These are phyloP conservation scores for Chenopodium album DNA, from an alignment of 148 eudicot genomes.

Conservation along the genomic window DNA sequence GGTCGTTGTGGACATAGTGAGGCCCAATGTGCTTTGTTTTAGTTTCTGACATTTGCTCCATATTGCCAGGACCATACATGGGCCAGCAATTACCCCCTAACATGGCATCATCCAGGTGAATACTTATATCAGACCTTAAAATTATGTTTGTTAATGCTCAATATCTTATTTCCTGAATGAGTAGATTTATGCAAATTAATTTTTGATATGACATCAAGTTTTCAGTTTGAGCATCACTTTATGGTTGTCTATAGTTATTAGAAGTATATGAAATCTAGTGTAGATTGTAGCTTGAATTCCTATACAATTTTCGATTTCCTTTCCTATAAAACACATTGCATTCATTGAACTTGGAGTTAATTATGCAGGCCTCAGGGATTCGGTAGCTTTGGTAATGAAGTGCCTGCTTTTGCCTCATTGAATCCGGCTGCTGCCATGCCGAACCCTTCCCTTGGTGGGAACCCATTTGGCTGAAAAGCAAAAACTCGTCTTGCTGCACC, in stretches of 20 bases:
- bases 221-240: background rate
- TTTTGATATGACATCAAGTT: background rate
- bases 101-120: slow-evolving; percentile 56
- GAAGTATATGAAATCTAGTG: background rate
- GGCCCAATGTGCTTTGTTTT: background rate
- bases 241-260: background rate
- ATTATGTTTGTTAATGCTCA: background rate
- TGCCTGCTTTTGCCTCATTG: slow-evolving; percentile 35
- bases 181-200: background rate
- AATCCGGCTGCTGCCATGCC: slow-evolving; percentile 45
- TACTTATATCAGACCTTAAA: background rate
- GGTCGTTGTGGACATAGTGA: slow-evolving; percentile 12
- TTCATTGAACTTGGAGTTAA: slow-evolving; percentile 17
- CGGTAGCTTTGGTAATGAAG: slow-evolving; percentile 44
- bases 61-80: slow-evolving; percentile 54
- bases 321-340: background rate
- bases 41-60: slow-evolving; percentile 16
- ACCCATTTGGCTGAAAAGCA: slow-evolving; percentile 72
- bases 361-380: slow-evolving; percentile 55
- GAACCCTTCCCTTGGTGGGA: slow-evolving; percentile 62
- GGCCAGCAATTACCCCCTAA: slow-evolving; percentile 55
- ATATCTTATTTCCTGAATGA: background rate
- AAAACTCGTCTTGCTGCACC: background rate
- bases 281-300: background rate
- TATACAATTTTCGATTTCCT: background rate